These are phyloP conservation scores for Musa acuminata DNA, from an alignment of 176 grass and related monocot species.

Conservation along the genomic window DNA sequence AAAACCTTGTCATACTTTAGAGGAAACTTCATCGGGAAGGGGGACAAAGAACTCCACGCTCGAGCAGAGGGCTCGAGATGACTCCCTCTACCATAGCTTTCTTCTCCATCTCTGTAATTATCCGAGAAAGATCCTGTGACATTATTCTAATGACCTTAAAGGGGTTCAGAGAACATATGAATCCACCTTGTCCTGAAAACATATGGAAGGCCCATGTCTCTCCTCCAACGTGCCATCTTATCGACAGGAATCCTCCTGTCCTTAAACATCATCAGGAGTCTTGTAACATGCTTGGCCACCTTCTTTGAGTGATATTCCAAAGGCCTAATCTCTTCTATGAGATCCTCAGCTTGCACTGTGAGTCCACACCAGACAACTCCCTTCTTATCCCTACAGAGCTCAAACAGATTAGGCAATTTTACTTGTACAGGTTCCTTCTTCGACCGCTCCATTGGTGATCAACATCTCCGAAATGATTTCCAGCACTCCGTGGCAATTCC, in stretches of 20 bases:
- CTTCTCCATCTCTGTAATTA: constrained; percentile 68
- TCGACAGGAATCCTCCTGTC: constrained; percentile 11
- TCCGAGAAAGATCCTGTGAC: constrained; percentile 60
- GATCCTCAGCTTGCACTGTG: constrained; percentile 1
- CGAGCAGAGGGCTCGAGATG: neutral
- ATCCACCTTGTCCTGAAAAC: constrained; percentile 63
- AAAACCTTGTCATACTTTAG: constrained; percentile 49
- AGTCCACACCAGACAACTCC: neutral
- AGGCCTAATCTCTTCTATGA: constrained; percentile 22
- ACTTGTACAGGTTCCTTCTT: constrained; percentile 1
- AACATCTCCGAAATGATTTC: neutral
- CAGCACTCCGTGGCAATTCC: neutral
- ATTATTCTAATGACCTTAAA: constrained; percentile 8
- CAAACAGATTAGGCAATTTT: constrained; percentile 61
- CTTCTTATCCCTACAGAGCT: constrained; percentile 22
- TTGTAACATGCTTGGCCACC: constrained; percentile 37
- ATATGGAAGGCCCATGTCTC: constrained; percentile 35
- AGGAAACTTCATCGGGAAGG: constrained; percentile 69
- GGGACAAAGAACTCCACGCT: constrained; percentile 47
- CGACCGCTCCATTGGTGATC: neutral
- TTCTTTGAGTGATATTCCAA: constrained; percentile 39
- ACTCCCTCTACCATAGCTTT: constrained; percentile 19
- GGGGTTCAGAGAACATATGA: constrained; percentile 29
- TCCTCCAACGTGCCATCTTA: constrained; percentile 3
- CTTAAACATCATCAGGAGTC: constrained; percentile 79